Percentiles rank a stretch among this genome's conserved stretches.
phyloP scores from a whole-genome alignment of 176 grass and related monocot species.

The bread wheat (Triticum aestivum) region DNA sequence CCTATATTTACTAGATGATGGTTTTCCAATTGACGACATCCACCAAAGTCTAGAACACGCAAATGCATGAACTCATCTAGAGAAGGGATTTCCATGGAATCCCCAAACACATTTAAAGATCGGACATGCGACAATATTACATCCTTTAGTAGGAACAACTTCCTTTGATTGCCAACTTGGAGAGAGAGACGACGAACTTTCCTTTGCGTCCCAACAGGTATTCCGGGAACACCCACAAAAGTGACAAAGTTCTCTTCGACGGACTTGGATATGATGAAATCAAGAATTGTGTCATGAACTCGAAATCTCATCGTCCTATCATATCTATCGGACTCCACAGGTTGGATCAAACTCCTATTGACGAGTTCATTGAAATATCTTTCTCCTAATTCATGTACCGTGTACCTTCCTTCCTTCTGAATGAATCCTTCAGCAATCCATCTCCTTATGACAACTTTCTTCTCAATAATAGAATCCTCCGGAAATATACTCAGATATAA shows the following conservation, averaged over 20 bases:
- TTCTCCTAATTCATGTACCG: too few relatives aligned
- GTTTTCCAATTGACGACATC: background rate
- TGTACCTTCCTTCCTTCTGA: too few relatives aligned
- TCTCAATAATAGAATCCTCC: background rate
- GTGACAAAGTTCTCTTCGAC: too few relatives aligned
- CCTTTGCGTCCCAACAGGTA: too few relatives aligned
- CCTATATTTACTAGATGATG: background rate
- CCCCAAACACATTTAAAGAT: too few relatives aligned
- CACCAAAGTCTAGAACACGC: background rate
- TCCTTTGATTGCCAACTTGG: too few relatives aligned
- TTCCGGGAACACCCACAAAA: too few relatives aligned
- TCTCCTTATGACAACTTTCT: background rate
- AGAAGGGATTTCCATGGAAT: too few relatives aligned
- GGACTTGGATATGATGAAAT: background rate
- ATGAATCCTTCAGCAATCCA: background rate
- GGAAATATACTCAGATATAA: background rate
- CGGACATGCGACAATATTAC: too few relatives aligned
- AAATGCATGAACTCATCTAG: background rate
- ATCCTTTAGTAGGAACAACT: too few relatives aligned
- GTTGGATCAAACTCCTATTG: background rate
- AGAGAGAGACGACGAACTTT: too few relatives aligned
- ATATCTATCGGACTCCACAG: background rate
- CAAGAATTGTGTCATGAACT: background rate
- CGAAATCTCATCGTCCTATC: background rate
- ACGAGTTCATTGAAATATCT: too few relatives aligned